These are phyloP conservation scores for Hypoxylon sp. DNA, from an alignment of 2,329 filamentous ascomycete species.

Conservation along the genomic window DNA sequence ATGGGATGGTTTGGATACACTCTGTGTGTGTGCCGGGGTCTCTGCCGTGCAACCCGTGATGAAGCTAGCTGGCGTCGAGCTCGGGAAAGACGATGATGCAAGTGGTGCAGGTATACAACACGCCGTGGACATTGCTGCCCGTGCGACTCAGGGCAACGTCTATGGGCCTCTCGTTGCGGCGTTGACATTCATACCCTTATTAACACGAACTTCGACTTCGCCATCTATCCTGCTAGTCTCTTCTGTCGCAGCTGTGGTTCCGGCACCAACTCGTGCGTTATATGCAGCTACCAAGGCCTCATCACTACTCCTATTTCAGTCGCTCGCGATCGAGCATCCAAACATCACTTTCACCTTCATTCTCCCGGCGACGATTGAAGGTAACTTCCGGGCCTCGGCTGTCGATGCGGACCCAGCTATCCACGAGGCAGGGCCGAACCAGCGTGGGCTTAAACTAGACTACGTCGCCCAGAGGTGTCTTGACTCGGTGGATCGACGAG, in stretches of 20 bases:
- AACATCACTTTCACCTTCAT: conserved; percentile 53
- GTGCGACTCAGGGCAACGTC: conserved; percentile 52
- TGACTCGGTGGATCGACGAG: conserved; percentile 49
- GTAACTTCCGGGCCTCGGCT: conserved; percentile 55
- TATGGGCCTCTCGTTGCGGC: conserved; percentile 53
- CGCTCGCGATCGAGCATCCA: conserved; percentile 55
- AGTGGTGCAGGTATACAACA: conserved; percentile 43
- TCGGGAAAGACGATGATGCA: conserved; percentile 44
- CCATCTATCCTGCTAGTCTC: conserved; percentile 52
- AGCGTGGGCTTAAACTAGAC: conserved; percentile 52
- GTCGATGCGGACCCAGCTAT: conserved; percentile 50
- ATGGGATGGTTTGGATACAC: conserved; percentile 54
- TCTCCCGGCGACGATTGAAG: conserved; percentile 55
- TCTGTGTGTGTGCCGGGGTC: conserved; percentile 54
- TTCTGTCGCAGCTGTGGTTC: conserved; percentile 52
- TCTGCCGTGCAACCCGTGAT: conserved; percentile 55
- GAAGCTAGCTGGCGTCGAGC: conserved; percentile 47
- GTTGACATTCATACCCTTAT: conserved; percentile 52
- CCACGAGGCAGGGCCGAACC: conserved; percentile 48
- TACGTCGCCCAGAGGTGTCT: conserved; percentile 53
- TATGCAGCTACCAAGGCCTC: conserved; percentile 56
- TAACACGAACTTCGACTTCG: conserved; percentile 51
- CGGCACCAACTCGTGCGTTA: conserved; percentile 55
- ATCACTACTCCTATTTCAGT: conserved; percentile 54
- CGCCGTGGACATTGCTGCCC: conserved; percentile 47